phyloP scores from a whole-genome alignment of 2,329 filamentous ascomycete species.

The Apiospora saccharicola region DNA sequence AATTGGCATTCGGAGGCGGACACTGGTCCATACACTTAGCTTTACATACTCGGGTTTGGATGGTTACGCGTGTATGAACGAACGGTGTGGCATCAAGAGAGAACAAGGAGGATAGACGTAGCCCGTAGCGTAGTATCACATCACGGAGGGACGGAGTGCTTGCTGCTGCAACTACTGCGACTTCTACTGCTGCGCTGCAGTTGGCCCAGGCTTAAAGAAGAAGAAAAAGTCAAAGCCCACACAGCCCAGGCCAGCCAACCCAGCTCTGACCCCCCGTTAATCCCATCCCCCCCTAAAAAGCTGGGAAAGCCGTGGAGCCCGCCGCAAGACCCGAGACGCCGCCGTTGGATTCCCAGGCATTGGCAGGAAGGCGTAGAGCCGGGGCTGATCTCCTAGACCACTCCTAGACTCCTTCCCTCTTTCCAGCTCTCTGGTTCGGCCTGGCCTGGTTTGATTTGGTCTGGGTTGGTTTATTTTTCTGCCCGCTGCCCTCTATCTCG shows the following conservation, averaged over 20 bases:
- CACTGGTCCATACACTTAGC: too few relatives aligned
- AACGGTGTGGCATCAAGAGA: not conserved
- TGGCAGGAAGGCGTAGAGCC: conserved; percentile 20
- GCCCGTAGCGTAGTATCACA: not conserved
- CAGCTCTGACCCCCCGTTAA: conserved; percentile 20
- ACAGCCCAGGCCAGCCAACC: conserved; percentile 13
- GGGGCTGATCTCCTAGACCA: conserved; percentile 22
- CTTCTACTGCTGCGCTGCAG: not conserved
- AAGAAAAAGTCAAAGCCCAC: conserved; percentile 18
- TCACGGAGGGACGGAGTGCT: conserved; percentile 11
- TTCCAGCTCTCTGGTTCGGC: conserved; percentile 3
- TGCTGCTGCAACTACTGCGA: not conserved
- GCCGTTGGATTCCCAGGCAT: conserved; percentile 24
- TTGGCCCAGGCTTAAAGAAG: conserved; percentile 19
- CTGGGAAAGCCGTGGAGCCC: conserved; percentile 25
- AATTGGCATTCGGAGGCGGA: not conserved
- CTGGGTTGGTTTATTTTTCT: not conserved
- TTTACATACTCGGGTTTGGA: not conserved
- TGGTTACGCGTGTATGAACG: not conserved
- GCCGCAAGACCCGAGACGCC: conserved; percentile 24
- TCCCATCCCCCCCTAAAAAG: conserved; percentile 19
- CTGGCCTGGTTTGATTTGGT: not conserved
- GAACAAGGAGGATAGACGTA: not conserved
- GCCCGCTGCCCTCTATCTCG: not conserved
- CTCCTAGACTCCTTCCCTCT: not conserved